These are phyloP conservation scores for Fomitopsis serialis DNA, from an alignment of 768 basidiomycete species.

Conservation along the genomic window DNA sequence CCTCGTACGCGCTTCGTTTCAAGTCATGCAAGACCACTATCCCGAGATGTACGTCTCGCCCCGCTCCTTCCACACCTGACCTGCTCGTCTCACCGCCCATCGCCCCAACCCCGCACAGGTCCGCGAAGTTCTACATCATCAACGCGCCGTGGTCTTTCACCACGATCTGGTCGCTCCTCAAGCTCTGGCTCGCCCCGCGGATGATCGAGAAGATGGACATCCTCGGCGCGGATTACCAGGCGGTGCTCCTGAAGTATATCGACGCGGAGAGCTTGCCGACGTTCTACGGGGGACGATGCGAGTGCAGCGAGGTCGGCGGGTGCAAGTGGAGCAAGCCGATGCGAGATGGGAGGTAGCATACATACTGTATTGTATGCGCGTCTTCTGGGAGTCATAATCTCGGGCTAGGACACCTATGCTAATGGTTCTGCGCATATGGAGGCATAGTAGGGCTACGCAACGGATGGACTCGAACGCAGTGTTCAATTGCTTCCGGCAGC, in stretches of 20 bases:
- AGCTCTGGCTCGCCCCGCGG: conserved; percentile 69
- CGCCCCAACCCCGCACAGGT: conserved; percentile 34
- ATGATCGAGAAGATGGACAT: conserved; percentile 65
- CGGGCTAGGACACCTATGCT: too few species aligned
- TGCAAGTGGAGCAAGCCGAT: conserved; percentile 47
- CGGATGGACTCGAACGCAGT: too few species aligned
- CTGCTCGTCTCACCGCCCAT: not conserved
- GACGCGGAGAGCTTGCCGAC: conserved; percentile 60
- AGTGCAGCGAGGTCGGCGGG: conserved; percentile 48
- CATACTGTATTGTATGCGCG: too few species aligned
- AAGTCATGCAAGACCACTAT: conserved; percentile 74
- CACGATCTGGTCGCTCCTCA: conserved; percentile 63
- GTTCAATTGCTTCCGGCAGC: too few species aligned
- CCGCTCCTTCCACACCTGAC: too few species aligned
- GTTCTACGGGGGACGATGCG: conserved; percentile 59
- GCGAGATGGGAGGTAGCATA: not conserved
- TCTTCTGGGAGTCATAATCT: too few species aligned
- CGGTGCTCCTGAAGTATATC: conserved; percentile 50
- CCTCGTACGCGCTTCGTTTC: conserved; percentile 56
- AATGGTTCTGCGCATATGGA: too few species aligned
- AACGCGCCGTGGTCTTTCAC: conserved; percentile 74
- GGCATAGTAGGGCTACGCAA: too few species aligned
- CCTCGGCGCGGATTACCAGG: conserved; percentile 54
- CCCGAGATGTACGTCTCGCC: conserved; percentile 59
- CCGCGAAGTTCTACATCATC: conserved; percentile 66